These are phyloP conservation scores for Sanghuangporus baumii DNA, from an alignment of 1,284 basidiomycete genomes.

Conservation along the genomic window DNA sequence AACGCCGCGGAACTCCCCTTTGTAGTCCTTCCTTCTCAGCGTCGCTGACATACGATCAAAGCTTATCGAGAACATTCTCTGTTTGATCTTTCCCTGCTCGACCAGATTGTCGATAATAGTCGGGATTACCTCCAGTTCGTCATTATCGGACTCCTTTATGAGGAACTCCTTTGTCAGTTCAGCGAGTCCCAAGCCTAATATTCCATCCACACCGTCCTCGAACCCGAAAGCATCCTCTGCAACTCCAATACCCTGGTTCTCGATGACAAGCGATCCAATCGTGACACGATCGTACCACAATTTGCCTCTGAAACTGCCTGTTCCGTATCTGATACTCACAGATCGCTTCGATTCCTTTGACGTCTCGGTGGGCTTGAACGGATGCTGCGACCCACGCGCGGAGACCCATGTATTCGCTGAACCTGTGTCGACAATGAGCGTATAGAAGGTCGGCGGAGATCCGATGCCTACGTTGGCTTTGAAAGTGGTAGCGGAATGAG, in stretches of 20 bases:
- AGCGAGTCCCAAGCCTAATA: conserved; percentile 42
- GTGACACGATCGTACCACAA: conserved; percentile 25
- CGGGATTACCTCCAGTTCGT: conserved; percentile 25
- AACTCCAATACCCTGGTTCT: conserved; percentile 51
- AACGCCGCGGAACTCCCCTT: conserved; percentile 24
- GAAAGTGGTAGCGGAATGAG: conserved; percentile 12
- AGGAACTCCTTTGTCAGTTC: conserved; percentile 24
- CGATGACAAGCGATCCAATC: conserved; percentile 28
- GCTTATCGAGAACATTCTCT: conserved; percentile 42
- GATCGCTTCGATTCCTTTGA: conserved; percentile 3
- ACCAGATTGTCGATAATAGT: conserved; percentile 49
- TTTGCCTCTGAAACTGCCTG: conserved; percentile 14
- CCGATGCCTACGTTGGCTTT: conserved; percentile 16
- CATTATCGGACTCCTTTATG: conserved; percentile 4
- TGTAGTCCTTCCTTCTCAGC: neutral
- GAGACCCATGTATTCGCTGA: conserved; percentile 21
- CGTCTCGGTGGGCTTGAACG: conserved; percentile 5
- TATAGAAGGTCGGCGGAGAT: conserved; percentile 14
- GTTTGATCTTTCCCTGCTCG: conserved; percentile 31
- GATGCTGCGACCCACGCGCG: conserved; percentile 1
- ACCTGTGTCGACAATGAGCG: conserved; percentile 19
- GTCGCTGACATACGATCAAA: conserved; percentile 38
- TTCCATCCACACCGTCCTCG: conserved; percentile 43
- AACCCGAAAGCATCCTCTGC: conserved; percentile 36
- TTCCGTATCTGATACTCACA: conserved; percentile 14